Evolutionary conservation across 1,139 yeast genomes (phyloP), one percentile per base, ranked within the genome.

Genomic region (Kodamaea arcana): DNA sequence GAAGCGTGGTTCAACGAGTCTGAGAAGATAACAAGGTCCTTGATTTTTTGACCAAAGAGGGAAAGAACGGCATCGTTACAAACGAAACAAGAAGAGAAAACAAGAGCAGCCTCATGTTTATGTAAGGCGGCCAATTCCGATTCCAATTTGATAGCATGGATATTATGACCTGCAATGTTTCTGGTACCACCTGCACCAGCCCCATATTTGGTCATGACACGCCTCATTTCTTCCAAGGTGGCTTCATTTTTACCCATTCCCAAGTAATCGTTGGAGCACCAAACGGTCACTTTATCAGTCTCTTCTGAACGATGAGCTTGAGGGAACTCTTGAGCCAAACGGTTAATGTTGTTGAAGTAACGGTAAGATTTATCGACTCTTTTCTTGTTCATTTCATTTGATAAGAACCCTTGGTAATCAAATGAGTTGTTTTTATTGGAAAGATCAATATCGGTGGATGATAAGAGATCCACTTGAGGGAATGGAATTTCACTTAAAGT

Each of bases 141-240:
- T 62, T 92, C 99, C 55, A 92, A 75, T 47, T 72, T 75, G 55
- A 92, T 78, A 16, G 97, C 95, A 52, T 85, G 94, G 41, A 69
- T 63, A 64, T 92, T 94, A 62, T 94, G 98, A 39, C 99, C 99
- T 2, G 99, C 98, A 57, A 92, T 92, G 65, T 92, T 92, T 57
- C 99, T 78, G 35, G 99, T 92, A 48, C 99, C 99, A 52, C 99
- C 99, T 12, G 98, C 95, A 51, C 99, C 99, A 11, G 95, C 83
- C 49, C 99, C 99, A 58, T 92, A 92, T 67, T 78, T 81, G 52
- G 83, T 86, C 60, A 92, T 73, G 16, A 94, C 82, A 33, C 69
- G 57, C 51, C 83, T 83, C 94, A 92, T 92, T 40, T 80, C 81
- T 16, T 74, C 65, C 43, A 86, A 65, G 30, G 92, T 92, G 40